These are phyloP conservation scores for Cyclotella kingstonii DNA, from an alignment of 108 stramenopile species.

Conservation along the genomic window DNA sequence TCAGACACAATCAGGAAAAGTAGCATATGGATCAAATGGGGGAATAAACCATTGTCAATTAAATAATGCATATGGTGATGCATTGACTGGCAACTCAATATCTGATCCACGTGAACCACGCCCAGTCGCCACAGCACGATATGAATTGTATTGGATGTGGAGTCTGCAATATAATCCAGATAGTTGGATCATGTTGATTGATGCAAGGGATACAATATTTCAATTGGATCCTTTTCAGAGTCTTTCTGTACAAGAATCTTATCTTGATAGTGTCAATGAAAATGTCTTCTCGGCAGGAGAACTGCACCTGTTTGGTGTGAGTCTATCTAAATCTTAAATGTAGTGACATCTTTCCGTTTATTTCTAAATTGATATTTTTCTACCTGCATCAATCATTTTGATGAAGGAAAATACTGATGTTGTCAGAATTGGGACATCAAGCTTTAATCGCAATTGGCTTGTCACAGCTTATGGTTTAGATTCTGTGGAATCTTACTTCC, in stretches of 20 bases:
- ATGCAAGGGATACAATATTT: conserved; percentile 81
- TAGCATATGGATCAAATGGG: conserved; percentile 22
- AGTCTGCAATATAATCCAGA: conserved; percentile 58
- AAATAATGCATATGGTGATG: conserved; percentile 53
- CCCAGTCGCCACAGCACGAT: conserved; percentile 77
- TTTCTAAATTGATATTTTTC: background rate
- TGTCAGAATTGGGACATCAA: conserved; percentile 63
- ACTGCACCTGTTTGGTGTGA: conserved; percentile 69
- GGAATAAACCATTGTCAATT: conserved; percentile 32
- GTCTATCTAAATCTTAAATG: background rate
- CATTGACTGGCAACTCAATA: conserved; percentile 17
- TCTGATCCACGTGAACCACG: conserved; percentile 70
- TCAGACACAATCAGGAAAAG: conserved; percentile 41
- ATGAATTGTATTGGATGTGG: conserved; percentile 91
- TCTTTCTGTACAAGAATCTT: conserved; percentile 17
- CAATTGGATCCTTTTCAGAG: conserved; percentile 67
- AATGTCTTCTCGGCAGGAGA: conserved; percentile 46
- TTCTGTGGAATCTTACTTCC: conserved; percentile 32
- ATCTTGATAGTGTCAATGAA: background rate
- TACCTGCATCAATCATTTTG: background rate
- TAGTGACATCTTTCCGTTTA: background rate
- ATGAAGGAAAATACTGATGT: conserved; percentile 68
- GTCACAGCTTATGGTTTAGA: conserved; percentile 52
- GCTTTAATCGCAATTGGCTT: conserved; percentile 68
- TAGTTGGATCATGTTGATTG: conserved; percentile 78